phyloP scores from a whole-genome alignment of 2,329 filamentous ascomycete genomes.

The Pseudocercospora fuligena region DNA sequence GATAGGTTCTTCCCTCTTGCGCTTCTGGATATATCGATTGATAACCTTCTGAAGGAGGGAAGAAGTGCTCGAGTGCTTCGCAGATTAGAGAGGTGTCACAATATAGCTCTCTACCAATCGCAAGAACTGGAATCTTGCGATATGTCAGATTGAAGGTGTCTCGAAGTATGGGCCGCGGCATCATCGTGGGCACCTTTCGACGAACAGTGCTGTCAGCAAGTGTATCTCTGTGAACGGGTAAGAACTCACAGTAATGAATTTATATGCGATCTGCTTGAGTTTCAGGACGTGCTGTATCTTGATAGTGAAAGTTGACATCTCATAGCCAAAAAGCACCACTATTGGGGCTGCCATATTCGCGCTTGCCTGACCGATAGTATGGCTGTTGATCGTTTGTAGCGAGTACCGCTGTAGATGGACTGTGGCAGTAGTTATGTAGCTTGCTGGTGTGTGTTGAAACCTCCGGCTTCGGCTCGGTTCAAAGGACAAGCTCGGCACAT shows the following conservation, averaged over 20 bases:
- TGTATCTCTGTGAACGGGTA: background rate
- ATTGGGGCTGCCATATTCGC: constrained; percentile 24
- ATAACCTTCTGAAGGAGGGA: constrained; percentile 39
- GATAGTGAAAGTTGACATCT: constrained; percentile 38
- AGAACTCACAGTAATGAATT: constrained; percentile 42
- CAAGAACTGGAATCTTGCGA: constrained; percentile 44
- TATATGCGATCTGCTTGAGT: constrained; percentile 46
- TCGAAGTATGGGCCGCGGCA: constrained; percentile 45
- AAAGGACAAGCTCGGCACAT: background rate
- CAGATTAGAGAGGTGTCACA: constrained; percentile 43
- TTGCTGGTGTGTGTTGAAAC: no score
- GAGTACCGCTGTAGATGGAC: background rate
- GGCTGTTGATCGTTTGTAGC: no score
- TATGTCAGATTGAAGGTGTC: constrained; percentile 46
- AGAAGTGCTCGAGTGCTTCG: constrained; percentile 40
- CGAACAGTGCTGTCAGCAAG: background rate
- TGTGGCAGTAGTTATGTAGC: background rate
- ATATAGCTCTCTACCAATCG: constrained; percentile 41
- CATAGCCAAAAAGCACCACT: constrained; percentile 38
- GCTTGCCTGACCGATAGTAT: background rate
- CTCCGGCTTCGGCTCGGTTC: background rate
- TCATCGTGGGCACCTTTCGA: constrained; percentile 41
- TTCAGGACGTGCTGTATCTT: constrained; percentile 45
- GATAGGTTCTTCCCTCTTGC: constrained; percentile 41
- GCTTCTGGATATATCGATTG: constrained; percentile 43